phyloP scores from a whole-genome alignment of 441 rosid species.

The Viola pubescens region DNA sequence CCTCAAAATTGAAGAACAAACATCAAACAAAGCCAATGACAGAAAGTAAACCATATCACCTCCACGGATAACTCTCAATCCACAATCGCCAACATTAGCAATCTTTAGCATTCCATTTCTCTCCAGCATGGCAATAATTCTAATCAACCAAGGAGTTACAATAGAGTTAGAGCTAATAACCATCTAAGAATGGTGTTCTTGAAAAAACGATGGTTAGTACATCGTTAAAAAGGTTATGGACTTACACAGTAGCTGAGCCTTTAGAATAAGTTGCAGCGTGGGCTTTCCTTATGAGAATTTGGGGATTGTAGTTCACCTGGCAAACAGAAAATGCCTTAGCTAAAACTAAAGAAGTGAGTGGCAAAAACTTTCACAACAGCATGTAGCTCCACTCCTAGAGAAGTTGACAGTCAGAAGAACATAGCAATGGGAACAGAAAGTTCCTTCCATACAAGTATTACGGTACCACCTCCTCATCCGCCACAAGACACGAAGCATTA shows the following conservation, averaged over 20 bases:
- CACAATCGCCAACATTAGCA: conserved; percentile 88
- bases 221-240: conserved; percentile 7
- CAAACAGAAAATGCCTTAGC: conserved; percentile 11
- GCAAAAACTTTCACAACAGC: neutral
- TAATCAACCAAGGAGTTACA: conserved; percentile 17
- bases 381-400: neutral
- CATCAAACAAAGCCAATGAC: neutral
- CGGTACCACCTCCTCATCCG: conserved; percentile 51
- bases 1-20: neutral
- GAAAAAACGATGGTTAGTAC: neutral
- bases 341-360: conserved; percentile 3
- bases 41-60: conserved; percentile 28
- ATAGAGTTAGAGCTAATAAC: too few relatives aligned
- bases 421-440: neutral
- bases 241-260: conserved; percentile 91
- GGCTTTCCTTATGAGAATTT: conserved; percentile 67
- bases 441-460: neutral
- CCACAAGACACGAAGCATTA: conserved; percentile 53
- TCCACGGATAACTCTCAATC: conserved; percentile 61
- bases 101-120: conserved; percentile 60
- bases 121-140: conserved; percentile 82
- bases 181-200: neutral
- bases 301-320: conserved; percentile 76
- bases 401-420: conserved; percentile 5
- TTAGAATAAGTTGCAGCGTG: conserved; percentile 64